These are phyloP conservation scores for Aspergillus proliferans DNA, from an alignment of 2,329 filamentous ascomycete genomes.

Conservation along the genomic window DNA sequence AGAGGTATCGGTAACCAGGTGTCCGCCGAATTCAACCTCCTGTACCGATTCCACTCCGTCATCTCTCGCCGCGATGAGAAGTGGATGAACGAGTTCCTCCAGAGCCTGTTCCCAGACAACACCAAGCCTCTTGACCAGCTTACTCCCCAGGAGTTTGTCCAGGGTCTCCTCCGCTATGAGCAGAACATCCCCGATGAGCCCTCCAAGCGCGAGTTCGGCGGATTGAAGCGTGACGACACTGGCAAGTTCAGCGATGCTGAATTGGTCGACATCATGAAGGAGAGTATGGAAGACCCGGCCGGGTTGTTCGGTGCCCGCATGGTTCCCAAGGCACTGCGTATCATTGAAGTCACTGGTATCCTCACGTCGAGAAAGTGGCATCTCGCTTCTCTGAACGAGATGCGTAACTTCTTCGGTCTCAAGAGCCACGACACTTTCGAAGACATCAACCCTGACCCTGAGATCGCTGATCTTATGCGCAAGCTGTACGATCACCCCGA, in stretches of 20 bases:
- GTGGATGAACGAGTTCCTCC: constrained; percentile 41
- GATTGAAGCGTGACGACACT: constrained; percentile 52
- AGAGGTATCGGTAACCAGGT: constrained; percentile 47
- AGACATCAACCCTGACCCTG: constrained; percentile 53
- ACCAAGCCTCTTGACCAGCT: constrained; percentile 13
- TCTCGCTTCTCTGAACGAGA: constrained; percentile 44
- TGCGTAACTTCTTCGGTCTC: constrained; percentile 58
- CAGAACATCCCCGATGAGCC: constrained; percentile 55
- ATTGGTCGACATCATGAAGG: constrained; percentile 59
- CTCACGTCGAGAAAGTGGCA: constrained; percentile 67
- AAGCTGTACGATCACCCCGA: constrained; percentile 59
- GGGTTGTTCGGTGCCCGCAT: constrained; percentile 65
- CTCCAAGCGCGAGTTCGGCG: constrained; percentile 54
- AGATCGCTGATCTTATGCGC: constrained; percentile 52
- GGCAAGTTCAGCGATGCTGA: constrained; percentile 64
- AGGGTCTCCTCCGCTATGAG: constrained; percentile 54
- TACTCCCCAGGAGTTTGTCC: constrained; percentile 26
- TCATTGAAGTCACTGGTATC: constrained; percentile 73
- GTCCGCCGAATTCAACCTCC: constrained; percentile 48
- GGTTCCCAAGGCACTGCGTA: constrained; percentile 65
- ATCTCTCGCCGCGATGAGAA: constrained; percentile 39
- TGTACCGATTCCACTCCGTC: constrained; percentile 47
- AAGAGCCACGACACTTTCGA: constrained; percentile 52
- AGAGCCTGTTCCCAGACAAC: constrained; percentile 12
- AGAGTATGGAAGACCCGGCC: constrained; percentile 49